Base-by-base conservation (phyloP, 495 filamentous ascomycete genomes). In the Penicillium canariense region DNA sequence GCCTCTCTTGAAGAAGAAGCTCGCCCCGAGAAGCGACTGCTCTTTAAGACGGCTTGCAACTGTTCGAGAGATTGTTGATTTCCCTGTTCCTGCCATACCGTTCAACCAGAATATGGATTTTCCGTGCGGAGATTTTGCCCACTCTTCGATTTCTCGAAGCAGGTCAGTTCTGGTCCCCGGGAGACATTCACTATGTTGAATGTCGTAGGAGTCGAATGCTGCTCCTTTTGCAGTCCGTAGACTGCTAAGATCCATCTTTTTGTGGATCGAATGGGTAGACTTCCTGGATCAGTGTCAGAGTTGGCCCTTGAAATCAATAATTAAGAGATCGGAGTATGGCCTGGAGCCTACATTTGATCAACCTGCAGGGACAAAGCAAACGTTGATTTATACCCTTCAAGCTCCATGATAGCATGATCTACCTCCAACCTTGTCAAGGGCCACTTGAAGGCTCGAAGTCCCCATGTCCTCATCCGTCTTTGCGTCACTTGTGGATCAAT, bases 1-100 rank as follows among this genome's bases (percentile, higher is more conserved):
- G 17, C 74, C 71, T 53, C 65, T 70, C 30, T 73, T 76, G 61
- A 82, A 83, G 66, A n/a, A n/a, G n/a, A n/a, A n/a, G n/a, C n/a
- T n/a, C n/a, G n/a, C n/a, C n/a, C n/a, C n/a, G n/a, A n/a, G n/a
- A n/a, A n/a, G n/a, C n/a, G n/a, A n/a, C n/a, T n/a, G n/a, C n/a
- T n/a, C n/a, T n/a, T n/a, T n/a, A n/a, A n/a, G n/a, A n/a, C n/a
- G n/a, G n/a, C n/a, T n/a, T n/a, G n/a, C n/a, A n/a, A n/a, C n/a
- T n/a, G n/a, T n/a, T n/a, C n/a, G n/a, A n/a, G n/a, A n/a, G n/a
- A n/a, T n/a, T n/a, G n/a, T n/a, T n/a, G n/a, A n/a, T n/a, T n/a
- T n/a, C n/a, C n/a, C n/a, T n/a, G n/a, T n/a, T n/a, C n/a, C n/a
- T n/a, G n/a, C n/a, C 82, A 79, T 61, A 81, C 80, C 53, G 18